phyloP scores from a whole-genome alignment of 1,139 yeast species.

The Geotrichum reessii region DNA sequence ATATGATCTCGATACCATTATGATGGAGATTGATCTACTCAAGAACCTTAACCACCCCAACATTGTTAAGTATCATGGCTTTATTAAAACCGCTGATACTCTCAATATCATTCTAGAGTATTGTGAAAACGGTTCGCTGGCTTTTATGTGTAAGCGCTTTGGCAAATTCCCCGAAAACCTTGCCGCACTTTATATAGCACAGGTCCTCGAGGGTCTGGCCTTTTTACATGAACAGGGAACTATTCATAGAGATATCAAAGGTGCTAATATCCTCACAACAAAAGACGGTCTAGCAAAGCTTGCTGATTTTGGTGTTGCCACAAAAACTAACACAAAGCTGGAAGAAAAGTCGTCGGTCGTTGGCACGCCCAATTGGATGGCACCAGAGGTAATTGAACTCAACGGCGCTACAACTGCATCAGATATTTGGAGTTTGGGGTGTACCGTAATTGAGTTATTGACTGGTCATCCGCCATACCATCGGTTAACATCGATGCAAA shows the following conservation, averaged over 20 bases:
- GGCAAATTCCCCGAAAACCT: slow-evolving; percentile 54
- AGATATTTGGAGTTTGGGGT: slow-evolving; percentile 76
- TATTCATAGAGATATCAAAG: slow-evolving; percentile 73
- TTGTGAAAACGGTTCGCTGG: slow-evolving; percentile 81
- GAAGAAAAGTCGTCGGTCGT: slow-evolving; percentile 33
- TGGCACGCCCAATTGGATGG: slow-evolving; percentile 88
- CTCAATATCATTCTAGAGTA: slow-evolving; percentile 69
- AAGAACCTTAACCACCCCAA: slow-evolving; percentile 78
- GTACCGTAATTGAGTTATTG: slow-evolving; percentile 79
- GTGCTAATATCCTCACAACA: slow-evolving; percentile 65
- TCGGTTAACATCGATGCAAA: slow-evolving; percentile 75
- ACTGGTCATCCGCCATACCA: slow-evolving; percentile 88
- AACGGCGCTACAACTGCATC: slow-evolving; percentile 86
- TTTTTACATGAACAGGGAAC: slow-evolving; percentile 69
- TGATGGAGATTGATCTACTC: slow-evolving; percentile 45
- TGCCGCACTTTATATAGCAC: slow-evolving; percentile 56
- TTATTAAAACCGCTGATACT: slow-evolving; percentile 60
- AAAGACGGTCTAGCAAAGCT: slow-evolving; percentile 57
- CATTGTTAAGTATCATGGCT: slow-evolving; percentile 87
- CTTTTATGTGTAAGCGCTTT: slow-evolving; percentile 55
- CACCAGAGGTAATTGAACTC: slow-evolving; percentile 72
- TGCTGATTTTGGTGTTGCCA: slow-evolving; percentile 79
- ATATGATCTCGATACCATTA: slow-evolving; percentile 36
- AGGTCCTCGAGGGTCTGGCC: slow-evolving; percentile 66
- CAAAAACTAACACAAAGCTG: slow-evolving; percentile 34